Evolutionary conservation across 225 moss, liverwort and hornwort species (phyloP).

Genomic region (Pseudoscleropodium purum): DNA sequence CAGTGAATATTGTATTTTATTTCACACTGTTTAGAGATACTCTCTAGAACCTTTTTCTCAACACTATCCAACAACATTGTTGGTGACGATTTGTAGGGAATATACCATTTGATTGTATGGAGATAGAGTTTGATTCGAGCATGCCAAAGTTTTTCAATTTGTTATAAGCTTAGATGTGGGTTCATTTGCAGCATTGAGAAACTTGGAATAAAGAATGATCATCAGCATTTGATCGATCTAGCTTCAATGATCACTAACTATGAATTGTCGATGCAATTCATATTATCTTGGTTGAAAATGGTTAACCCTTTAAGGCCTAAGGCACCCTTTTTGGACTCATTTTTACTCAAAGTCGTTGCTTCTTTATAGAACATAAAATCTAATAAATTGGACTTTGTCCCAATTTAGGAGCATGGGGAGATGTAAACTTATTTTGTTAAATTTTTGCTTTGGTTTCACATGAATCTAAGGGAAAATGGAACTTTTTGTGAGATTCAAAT

Average conservation of each 20-base stretch:
- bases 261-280: not conserved
- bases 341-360: too few relatives aligned
- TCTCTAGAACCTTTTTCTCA: not conserved
- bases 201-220: not conserved
- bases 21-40: too few relatives aligned
- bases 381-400: too few relatives aligned
- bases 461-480: too few relatives aligned
- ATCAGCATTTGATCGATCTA: not conserved
- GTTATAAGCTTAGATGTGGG: not conserved
- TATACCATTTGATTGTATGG: not conserved
- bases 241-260: not conserved
- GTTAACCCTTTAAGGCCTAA: too few relatives aligned
- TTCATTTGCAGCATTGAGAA: not conserved
- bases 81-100: not conserved
- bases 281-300: not conserved
- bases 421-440: too few relatives aligned
- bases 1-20: not conserved
- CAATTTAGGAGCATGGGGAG: too few relatives aligned
- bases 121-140: not conserved
- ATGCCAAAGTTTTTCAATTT: not conserved
- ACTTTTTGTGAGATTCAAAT: too few relatives aligned
- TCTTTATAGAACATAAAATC: too few relatives aligned
- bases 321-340: too few relatives aligned
- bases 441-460: too few relatives aligned
- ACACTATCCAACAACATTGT: not conserved